Evolutionary conservation across 1,284 basidiomycete species (phyloP).

Genomic region (Pyrrhoderma noxium): DNA sequence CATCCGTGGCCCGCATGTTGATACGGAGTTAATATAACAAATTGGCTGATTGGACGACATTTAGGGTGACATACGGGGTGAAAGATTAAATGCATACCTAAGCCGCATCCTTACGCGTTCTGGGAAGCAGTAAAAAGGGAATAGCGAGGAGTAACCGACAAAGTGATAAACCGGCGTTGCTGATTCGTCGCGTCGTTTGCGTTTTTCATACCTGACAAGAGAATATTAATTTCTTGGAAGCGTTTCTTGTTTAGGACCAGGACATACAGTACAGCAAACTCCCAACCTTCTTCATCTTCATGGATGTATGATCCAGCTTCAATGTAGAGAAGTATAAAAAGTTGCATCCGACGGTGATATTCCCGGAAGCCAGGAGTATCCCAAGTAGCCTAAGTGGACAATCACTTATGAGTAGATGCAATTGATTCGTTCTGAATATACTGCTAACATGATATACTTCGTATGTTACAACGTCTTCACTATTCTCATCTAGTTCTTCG

Average conservation of each 20-base stretch:
- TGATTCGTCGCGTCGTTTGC: conserved; percentile 49
- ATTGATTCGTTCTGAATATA: background rate
- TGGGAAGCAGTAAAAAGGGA: conserved; percentile 91
- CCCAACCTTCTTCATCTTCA: conserved; percentile 85
- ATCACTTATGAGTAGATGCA: background rate
- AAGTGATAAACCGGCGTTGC: conserved; percentile 75
- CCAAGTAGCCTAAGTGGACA: conserved; percentile 60
- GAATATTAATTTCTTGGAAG: background rate
- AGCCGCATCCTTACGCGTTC: conserved; percentile 79
- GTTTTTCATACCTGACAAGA: conserved; percentile 68
- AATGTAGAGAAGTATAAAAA: conserved; percentile 92
- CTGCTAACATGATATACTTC: conserved; percentile 80
- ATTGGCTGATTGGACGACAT: conserved; percentile 64
- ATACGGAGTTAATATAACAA: conserved; percentile 88
- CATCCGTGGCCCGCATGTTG: conserved; percentile 89
- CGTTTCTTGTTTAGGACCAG: background rate
- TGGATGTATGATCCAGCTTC: conserved; percentile 93
- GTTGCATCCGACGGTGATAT: conserved; percentile 90
- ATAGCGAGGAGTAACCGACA: conserved; percentile 85
- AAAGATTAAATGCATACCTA: conserved; percentile 43
- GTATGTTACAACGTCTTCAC: conserved; percentile 58
- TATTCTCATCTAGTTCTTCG: conserved; percentile 41
- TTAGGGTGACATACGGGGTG: background rate
- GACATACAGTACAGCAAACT: conserved; percentile 74
- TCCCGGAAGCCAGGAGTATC: conserved; percentile 85